Base-by-base conservation (phyloP, 768 basidiomycete genomes). In the Macrolepiota dolichaula region DNA sequence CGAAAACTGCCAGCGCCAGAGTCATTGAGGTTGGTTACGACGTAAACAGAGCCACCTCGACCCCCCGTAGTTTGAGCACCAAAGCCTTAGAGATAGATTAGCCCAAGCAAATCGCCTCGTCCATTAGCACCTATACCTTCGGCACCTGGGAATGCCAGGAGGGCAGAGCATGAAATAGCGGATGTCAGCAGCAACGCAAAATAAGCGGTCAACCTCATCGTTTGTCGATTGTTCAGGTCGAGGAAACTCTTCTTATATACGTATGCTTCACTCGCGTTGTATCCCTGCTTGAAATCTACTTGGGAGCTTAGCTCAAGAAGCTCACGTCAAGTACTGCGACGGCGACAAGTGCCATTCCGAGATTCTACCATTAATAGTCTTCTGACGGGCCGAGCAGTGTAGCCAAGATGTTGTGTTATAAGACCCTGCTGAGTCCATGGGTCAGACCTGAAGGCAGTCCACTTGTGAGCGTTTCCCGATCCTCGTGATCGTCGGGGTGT, bases 11-110 rank as follows among this genome's bases (percentile, higher is more conserved):
- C 74, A 57, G 71, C n/a, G 6, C 73, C 73, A 51, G 70, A 68
- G 57, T 74, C 71, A 54, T 73, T 75, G 29, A 73, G 66, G 51
- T 74, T 74, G 37, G 72, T 72, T 5, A 75, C 74, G 24, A 75
- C 62, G 54, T 75, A 74, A 42, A 75, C 72, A 27, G 61, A 68
- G 12, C 73, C 74, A 6, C 70, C 70, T 61, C 72, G 66, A 2
- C 73, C 73, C 19, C 74, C 73, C 13, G 69, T 74, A 17, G 72
- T 56, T 63, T 72, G 72, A 19, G 72, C 74, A 27, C 73, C 73
- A 61, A 74, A 74, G 7, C 73, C 72, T 73, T 35, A 12, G 22
- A 3, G 57, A 1, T 3, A 59, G 17, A 24, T 19, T 19, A 24
- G 44, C 10, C 36, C 4, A 32, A 24, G 11, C 22, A 7, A 12